Conservation (phyloP, 768 basidiomycete species). For the Mycena belliarum region DNA sequence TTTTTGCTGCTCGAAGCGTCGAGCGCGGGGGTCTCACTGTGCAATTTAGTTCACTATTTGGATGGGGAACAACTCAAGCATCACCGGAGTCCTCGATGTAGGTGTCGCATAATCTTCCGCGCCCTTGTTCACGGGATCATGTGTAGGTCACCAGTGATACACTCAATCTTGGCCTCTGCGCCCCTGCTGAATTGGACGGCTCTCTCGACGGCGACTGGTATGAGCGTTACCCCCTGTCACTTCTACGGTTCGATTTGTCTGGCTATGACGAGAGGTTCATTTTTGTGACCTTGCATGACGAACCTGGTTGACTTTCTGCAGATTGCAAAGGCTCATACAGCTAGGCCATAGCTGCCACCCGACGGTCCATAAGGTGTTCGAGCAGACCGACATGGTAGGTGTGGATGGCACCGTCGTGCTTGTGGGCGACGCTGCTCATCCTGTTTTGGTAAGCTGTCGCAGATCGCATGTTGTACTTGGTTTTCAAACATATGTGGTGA, state of each 20-base stretch:
- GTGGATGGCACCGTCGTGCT: slow-evolving; percentile 33
- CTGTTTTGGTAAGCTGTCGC: slow-evolving; percentile 32
- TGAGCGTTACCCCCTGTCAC: not conserved
- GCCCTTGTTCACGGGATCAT: not conserved
- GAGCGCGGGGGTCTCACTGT: not conserved
- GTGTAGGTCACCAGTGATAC: not conserved
- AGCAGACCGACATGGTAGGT: slow-evolving; percentile 36
- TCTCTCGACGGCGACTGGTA: slow-evolving; percentile 1
- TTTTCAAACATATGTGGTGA: not conserved
- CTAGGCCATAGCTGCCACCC: not conserved
- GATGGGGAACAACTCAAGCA: slow-evolving; percentile 12
- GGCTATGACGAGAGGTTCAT: slow-evolving; percentile 9
- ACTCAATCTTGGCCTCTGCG: slow-evolving; percentile 4
- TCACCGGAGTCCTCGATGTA: slow-evolving; percentile 9
- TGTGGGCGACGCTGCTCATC: slow-evolving; percentile 45
- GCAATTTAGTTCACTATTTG: slow-evolving; percentile 11
- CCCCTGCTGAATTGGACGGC: not conserved
- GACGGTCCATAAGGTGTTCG: slow-evolving; percentile 11
- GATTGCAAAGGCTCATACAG: slow-evolving; percentile 3
- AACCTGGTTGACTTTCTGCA: not conserved
- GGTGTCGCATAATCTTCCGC: not conserved
- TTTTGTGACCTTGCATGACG: not conserved
- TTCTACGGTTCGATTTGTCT: slow-evolving; percentile 6
- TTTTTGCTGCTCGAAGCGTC: not conserved
- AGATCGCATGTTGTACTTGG: too few species aligned